Evolutionary conservation across 129 eudicot genomes (phyloP).

Genomic region (Scalesia atractyloides): DNA sequence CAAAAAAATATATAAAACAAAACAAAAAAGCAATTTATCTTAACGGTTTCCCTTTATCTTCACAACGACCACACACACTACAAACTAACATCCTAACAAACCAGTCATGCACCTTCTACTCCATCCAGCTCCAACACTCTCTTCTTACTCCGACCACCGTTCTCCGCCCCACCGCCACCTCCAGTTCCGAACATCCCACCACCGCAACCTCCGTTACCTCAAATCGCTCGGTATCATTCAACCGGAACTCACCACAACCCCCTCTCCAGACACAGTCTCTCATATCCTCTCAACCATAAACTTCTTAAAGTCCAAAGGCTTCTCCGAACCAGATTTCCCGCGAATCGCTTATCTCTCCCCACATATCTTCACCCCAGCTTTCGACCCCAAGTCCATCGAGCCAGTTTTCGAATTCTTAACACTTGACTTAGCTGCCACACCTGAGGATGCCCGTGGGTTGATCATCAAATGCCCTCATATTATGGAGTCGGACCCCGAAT

Average conservation of each 20-base stretch:
- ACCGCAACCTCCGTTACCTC: conserved; percentile 50
- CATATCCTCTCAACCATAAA: conserved; percentile 49
- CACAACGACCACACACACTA: conserved; percentile 2
- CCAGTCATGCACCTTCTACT: conserved; percentile 19
- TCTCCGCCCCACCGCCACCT: conserved; percentile 37
- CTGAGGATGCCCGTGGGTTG: conserved; percentile 38
- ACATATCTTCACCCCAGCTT: conserved; percentile 38
- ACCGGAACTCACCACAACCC: conserved; percentile 28
- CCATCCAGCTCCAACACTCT: conserved; percentile 20
- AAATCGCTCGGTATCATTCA: conserved; percentile 48
- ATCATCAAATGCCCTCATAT: conserved; percentile 50
- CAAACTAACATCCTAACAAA: not conserved
- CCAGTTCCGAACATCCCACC: conserved; percentile 47
- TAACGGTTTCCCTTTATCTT: not conserved
- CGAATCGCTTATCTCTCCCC: conserved; percentile 46
- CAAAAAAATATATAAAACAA: no score
- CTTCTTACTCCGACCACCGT: conserved; percentile 13
- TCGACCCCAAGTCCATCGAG: conserved; percentile 30
- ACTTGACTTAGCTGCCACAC: conserved; percentile 42
- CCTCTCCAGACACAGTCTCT: conserved; percentile 41
- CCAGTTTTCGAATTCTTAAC: conserved; percentile 51
- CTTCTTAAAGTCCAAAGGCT: conserved; percentile 60
- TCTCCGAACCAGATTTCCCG: conserved; percentile 48
- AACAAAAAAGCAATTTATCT: not conserved
- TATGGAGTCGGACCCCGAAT: conserved; percentile 47